Conservation (phyloP, 169 alveolate species). For the Cryptosporidium tyzzeri region DNA sequence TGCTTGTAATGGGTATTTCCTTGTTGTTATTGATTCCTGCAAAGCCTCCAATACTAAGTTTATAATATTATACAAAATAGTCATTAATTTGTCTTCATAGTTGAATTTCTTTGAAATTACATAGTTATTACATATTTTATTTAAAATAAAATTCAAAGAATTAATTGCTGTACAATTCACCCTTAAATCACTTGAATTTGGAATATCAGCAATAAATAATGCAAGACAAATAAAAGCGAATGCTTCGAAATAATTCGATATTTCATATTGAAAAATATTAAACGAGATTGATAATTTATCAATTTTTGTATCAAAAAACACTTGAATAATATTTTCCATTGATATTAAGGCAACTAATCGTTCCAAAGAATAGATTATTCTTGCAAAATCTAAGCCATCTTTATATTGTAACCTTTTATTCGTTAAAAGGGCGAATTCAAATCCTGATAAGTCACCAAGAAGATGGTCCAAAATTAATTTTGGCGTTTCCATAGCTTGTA, state of each 20-base stretch:
- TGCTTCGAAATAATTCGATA: constrained; percentile 51
- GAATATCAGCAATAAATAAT: constrained; percentile 13
- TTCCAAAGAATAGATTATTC: constrained; percentile 46
- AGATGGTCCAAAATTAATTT: constrained; percentile 55
- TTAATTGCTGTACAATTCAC: constrained; percentile 39
- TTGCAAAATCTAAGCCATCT: constrained; percentile 44
- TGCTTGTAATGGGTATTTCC: constrained; percentile 17
- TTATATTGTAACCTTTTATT: constrained; percentile 10
- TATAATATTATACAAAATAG: background rate
- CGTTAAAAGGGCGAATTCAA: background rate
- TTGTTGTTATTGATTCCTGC: constrained; percentile 15
- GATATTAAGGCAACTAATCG: constrained; percentile 35
- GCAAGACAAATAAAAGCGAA: constrained; percentile 20
- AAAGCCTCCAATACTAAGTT: constrained; percentile 24
- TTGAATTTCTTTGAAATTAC: background rate
- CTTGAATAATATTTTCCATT: constrained; percentile 55
- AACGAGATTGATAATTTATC: background rate
- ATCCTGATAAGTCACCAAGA: constrained; percentile 15
- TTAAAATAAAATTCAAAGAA: constrained; percentile 38
- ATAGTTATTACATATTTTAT: background rate
- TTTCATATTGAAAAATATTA: constrained; percentile 5
- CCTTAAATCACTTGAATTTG: constrained; percentile 16
- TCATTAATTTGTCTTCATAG: constrained; percentile 24
- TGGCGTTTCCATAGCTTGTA: constrained; percentile 50
- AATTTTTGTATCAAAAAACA: constrained; percentile 26